Evolutionary conservation across 306 rosid genomes (phyloP), one percentile per base, ranked within the genome.

Genomic region (Castanea crenata): DNA sequence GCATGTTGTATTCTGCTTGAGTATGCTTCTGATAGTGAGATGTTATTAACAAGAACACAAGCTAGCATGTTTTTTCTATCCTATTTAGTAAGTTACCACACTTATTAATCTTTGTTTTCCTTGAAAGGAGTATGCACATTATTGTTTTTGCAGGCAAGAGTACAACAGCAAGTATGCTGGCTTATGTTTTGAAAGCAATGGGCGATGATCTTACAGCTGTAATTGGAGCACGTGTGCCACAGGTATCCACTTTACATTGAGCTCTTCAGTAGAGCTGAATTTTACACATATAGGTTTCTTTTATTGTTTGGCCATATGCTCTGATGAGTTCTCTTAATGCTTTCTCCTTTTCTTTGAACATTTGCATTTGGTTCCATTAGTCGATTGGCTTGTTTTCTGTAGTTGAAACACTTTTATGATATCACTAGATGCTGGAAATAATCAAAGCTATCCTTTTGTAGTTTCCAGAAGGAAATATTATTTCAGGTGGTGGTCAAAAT

Each of bases 91-190:
- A 6, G 64, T 58, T 9, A 9, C 32, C 65, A 23, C 23, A 8
- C 15, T 21, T 59, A 20, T 23, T 59, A 20, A 59, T 59, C 65
- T 59, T 1, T 4, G 23, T 59, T 59, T 21, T 2, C 64, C 64
- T 58, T 21, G 64, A 58, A n/a, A 21, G 21, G 11, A n/a, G 10
- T 58, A 21, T 23, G 12, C 16, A 59, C 27, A 2, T 57, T 4
- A 56, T 70, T 10, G 29, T 76, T 68, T 20, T 9, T 23, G 58
- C 29, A 83, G 86, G 86, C 70, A 83, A 83, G 86, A 74, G 86
- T 83, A 76, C 86, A 18, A 78, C 86, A 54, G 51, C 83, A 58
- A 70, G 73, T 78, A 83, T 83, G 83, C 80, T 83, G 61, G 86
- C 86, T 23, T 83, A 78, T 78, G 83, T 78, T 67, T 57, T 83